These are phyloP conservation scores for Hagleromyces aurorensis DNA, from an alignment of 805 yeast species.

Conservation along the genomic window DNA sequence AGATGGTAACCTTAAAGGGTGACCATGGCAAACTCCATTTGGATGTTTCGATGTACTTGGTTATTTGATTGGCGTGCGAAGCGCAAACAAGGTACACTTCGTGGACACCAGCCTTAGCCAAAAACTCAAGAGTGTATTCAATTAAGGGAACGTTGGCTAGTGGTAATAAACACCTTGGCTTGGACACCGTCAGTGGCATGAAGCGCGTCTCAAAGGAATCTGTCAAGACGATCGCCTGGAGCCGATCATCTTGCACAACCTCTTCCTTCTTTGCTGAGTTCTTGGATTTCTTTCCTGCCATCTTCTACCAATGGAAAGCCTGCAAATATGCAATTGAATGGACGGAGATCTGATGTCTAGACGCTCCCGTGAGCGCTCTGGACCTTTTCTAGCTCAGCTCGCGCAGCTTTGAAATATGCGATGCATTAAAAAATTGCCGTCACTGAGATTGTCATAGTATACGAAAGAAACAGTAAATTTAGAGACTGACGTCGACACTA, in stretches of 20 bases:
- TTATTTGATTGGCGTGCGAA: conserved; percentile 83
- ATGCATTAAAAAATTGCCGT: too few relatives aligned
- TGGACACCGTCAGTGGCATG: conserved; percentile 80
- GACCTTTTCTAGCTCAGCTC: too few relatives aligned
- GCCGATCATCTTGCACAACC: conserved; percentile 56
- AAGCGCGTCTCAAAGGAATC: conserved; percentile 91
- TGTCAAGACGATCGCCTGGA: conserved; percentile 91
- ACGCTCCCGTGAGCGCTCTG: too few relatives aligned
- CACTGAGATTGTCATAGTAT: too few relatives aligned
- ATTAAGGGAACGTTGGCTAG: conserved; percentile 88
- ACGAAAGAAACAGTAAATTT: too few relatives aligned
- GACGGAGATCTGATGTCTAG: too few relatives aligned
- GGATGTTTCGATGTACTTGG: conserved; percentile 65
- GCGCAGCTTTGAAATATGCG: too few relatives aligned
- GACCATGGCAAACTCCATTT: conserved; percentile 64
- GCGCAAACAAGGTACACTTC: conserved; percentile 90
- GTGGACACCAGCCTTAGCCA: conserved; percentile 82
- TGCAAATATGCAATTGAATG: too few relatives aligned
- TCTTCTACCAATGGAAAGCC: too few relatives aligned
- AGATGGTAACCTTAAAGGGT: conserved; percentile 73
- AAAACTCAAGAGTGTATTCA: conserved; percentile 89
- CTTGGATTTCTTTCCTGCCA: conserved; percentile 30
- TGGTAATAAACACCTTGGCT: conserved; percentile 87
- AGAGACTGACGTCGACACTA: too few relatives aligned
- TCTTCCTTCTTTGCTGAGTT: conserved; percentile 38